Percentiles rank a stretch among this genome's conserved stretches.
Conservation (phyloP, 805 yeast genomes). For the Candida khao-thaluensis region DNA sequence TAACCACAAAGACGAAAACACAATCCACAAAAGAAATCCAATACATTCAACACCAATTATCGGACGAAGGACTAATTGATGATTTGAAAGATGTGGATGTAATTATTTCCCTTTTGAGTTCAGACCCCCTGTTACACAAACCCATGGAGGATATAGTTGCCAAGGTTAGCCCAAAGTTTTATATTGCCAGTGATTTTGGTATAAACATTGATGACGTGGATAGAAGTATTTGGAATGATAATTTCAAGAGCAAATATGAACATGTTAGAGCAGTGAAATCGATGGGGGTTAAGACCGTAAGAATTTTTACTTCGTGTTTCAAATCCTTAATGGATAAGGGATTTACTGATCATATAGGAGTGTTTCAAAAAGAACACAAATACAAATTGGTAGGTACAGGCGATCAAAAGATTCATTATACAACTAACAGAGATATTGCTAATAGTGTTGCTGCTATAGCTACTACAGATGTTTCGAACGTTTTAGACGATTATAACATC, state of each 20-base stretch:
- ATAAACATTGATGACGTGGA: slow-evolving; percentile 31
- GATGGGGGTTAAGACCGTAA: slow-evolving; percentile 48
- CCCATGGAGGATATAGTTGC: slow-evolving; percentile 7
- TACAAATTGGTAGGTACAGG: not conserved
- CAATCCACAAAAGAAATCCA: slow-evolving; percentile 38
- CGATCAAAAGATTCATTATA: slow-evolving; percentile 25
- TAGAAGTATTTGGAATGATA: slow-evolving; percentile 12
- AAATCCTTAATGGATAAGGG: slow-evolving; percentile 27
- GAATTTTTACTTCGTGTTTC: slow-evolving; percentile 40
- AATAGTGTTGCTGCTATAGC: slow-evolving; percentile 41
- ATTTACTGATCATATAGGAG: slow-evolving; percentile 35
- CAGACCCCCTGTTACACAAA: slow-evolving; percentile 29
- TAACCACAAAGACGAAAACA: slow-evolving; percentile 41
- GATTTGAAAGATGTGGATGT: slow-evolving; percentile 50
- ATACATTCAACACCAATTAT: slow-evolving; percentile 36
- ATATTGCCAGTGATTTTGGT: slow-evolving; percentile 63
- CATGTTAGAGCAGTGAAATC: slow-evolving; percentile 32
- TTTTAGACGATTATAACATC: slow-evolving; percentile 46
- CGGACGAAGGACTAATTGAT: slow-evolving; percentile 26
- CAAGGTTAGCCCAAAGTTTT: slow-evolving; percentile 47
- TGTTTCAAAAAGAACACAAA: slow-evolving; percentile 24
- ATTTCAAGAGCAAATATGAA: slow-evolving; percentile 25
- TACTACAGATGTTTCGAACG: slow-evolving; percentile 30
- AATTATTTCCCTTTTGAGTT: slow-evolving; percentile 39
- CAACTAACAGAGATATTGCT: slow-evolving; percentile 44